Percentiles rank a stretch among this genome's conserved stretches.
Conservation (phyloP, 768 basidiomycete genomes). For the Lentinula sp. region DNA sequence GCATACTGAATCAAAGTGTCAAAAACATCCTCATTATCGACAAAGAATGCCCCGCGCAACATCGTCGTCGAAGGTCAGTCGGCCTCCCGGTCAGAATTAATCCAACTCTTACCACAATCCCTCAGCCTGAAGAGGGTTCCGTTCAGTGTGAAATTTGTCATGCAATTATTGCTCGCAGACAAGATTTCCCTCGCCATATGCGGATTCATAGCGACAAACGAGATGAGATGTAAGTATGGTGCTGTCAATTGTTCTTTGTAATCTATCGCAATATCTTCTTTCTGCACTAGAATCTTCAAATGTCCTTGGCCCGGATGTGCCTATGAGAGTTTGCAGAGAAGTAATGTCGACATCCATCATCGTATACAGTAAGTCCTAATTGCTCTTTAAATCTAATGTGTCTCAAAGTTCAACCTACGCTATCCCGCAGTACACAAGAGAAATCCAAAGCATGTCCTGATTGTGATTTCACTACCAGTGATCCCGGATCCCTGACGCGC, state of each 20-base stretch:
- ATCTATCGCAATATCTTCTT: too few species aligned
- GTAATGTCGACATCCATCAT: background rate
- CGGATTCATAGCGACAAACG: background rate
- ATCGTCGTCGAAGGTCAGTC: background rate
- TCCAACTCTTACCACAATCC: background rate
- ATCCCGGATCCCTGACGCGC: background rate
- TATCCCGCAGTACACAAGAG: background rate
- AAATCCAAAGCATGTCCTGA: background rate
- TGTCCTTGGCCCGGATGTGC: slow-evolving; percentile 1
- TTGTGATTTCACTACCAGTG: slow-evolving; percentile 1
- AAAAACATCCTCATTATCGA: background rate
- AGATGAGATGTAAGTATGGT: background rate
- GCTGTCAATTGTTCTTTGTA: too few species aligned
- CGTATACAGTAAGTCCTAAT: background rate
- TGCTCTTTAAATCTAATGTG: background rate
- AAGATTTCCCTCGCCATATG: background rate
- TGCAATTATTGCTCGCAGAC: background rate
- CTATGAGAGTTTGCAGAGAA: slow-evolving; percentile 1
- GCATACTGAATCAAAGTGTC: background rate
- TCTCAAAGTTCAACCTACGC: too few species aligned
- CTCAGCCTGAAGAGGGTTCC: background rate
- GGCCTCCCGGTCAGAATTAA: background rate
- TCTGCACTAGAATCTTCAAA: background rate
- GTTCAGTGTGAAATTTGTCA: background rate
- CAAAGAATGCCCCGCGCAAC: background rate